Evolutionary conservation across 805 yeast species (phyloP).

Genomic region (Saccharomyces paradoxus): DNA sequence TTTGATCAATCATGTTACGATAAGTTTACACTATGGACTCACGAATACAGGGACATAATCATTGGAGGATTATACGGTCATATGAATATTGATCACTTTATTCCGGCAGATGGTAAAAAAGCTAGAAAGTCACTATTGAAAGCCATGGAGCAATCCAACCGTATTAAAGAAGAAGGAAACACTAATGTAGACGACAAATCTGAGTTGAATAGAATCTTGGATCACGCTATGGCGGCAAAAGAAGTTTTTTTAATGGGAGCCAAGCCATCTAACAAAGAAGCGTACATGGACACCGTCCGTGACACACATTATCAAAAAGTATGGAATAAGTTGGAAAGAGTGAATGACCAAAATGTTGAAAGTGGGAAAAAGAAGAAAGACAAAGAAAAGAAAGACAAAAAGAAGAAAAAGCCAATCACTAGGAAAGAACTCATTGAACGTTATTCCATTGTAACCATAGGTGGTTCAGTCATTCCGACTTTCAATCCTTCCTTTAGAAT

Average conservation of each 20-base stretch:
- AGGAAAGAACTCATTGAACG: conserved; percentile 38
- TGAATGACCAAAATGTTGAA: conserved; percentile 8
- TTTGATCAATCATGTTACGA: conserved; percentile 64
- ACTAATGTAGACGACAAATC: conserved; percentile 13
- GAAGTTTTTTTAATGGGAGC: conserved; percentile 47
- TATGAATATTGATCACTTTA: conserved; percentile 82
- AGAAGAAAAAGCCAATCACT: conserved; percentile 5
- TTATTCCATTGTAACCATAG: conserved; percentile 61
- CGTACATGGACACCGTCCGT: conserved; percentile 51
- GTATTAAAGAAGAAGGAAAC: conserved; percentile 21
- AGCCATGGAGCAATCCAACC: conserved; percentile 5
- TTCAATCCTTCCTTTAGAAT: conserved; percentile 76
- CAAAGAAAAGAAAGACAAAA: conserved; percentile 8
- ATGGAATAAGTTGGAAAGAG: conserved; percentile 25
- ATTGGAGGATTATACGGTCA: conserved; percentile 82
- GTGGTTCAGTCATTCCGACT: conserved; percentile 74
- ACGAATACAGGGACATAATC: conserved; percentile 76
- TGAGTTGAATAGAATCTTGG: conserved; percentile 10
- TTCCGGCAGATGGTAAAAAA: conserved; percentile 62
- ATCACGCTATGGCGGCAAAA: conserved; percentile 30
- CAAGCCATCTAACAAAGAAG: conserved; percentile 56
- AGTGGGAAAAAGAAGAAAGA: conserved; percentile 18
- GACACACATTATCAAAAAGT: conserved; percentile 44
- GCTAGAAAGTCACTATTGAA: conserved; percentile 45
- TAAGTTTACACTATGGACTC: conserved; percentile 71